Evolutionary conservation across 148 eudicot species (phyloP), one percentile per base, ranked within the genome.

Genomic region (Talinum fruticosum): DNA sequence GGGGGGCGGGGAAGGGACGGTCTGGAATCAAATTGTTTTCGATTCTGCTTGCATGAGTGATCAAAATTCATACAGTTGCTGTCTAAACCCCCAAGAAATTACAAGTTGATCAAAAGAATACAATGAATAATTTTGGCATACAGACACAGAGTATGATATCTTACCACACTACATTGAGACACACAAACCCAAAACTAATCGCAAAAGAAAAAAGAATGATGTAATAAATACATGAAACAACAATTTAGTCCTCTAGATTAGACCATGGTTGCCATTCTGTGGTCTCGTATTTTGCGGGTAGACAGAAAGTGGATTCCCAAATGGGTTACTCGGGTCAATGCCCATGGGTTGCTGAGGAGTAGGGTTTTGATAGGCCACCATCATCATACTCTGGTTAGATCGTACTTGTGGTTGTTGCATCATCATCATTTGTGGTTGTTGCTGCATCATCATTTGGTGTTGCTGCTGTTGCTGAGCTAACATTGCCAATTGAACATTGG

Each of bases 401-500:
- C 86, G 80, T 80, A 77, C 78, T 45, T 75, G 81, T n/a, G 74
- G 82, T 19, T 81, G 85, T 3, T 1, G 86, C 88, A 79, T 78
- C 72, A 74, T 79, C 47, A 41, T 10, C 47, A 41, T 41, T 41
- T 41, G 12, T 88, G 89, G 16, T 88, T 23, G 90, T 5, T 73
- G 85, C 2, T 83, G 77, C 77, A 54, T 59, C 72, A 79, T 81
- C 72, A 75, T 79, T 4, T 85, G 84, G 14, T 85, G 87, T n/a
- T 87, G 86, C 35, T 90, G 92, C 41, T 90, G 92, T 41, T 90
- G 93, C 34, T 87, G 89, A 33, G 84, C 78, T 84, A 87, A 38
- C 83, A 88, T 85, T 13, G 91, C 91, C 94, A 93, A 86, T 72
- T 95, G 99, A 28, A 93, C 94, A 51, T 88, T 90, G 34, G 89